Conservation (phyloP, 108 stramenopile species). For the Licmophora abbreviata region DNA sequence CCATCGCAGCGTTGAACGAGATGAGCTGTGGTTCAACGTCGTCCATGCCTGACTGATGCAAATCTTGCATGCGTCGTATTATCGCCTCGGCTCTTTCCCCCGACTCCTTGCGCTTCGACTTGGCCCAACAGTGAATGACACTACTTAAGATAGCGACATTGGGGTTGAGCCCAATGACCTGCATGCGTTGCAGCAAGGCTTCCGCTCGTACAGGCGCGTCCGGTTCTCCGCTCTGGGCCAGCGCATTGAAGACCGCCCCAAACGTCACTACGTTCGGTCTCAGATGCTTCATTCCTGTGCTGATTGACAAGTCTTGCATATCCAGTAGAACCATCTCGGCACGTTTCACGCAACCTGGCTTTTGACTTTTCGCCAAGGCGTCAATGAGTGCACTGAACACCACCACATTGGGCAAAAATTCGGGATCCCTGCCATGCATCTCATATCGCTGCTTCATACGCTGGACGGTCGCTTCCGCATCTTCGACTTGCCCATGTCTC, state of each 20-base stretch:
- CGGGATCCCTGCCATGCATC: neutral
- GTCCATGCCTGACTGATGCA: conserved; percentile 30
- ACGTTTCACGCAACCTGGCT: neutral
- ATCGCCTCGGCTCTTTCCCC: conserved; percentile 54
- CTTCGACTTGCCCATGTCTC: neutral
- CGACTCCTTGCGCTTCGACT: neutral
- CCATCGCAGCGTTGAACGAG: neutral
- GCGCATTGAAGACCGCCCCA: neutral
- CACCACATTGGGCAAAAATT: conserved; percentile 1
- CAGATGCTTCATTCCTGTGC: neutral
- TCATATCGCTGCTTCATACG: neutral
- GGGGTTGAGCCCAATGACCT: conserved; percentile 30
- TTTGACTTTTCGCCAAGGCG: neutral
- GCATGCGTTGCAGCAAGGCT: conserved; percentile 73
- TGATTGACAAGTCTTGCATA: neutral
- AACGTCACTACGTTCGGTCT: conserved; percentile 3
- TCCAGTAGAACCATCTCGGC: neutral
- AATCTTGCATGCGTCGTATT: conserved; percentile 59
- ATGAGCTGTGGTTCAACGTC: neutral
- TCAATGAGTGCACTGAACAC: neutral
- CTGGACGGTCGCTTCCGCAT: neutral
- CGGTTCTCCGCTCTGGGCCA: neutral
- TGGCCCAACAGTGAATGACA: conserved; percentile 3
- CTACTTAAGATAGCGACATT: neutral
- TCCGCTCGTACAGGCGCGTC: conserved; percentile 65